phyloP scores from a whole-genome alignment of 352 stramenopile species.

The Pythium rhizo-oryzae region DNA sequence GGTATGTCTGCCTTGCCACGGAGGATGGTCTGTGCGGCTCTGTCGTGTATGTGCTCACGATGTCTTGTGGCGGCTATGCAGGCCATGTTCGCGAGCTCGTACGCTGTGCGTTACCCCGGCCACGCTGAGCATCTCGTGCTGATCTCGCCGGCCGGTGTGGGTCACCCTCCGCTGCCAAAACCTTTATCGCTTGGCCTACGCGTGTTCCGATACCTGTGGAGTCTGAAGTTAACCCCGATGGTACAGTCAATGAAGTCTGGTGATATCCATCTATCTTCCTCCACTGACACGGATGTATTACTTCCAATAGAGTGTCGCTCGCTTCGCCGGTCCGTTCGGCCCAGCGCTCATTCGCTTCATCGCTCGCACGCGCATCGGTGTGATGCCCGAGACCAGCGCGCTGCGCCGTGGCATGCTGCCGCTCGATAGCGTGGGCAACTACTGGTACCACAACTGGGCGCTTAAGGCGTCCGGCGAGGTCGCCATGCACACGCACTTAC shows the following conservation, averaged over 20 bases:
- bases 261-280: too few relatives aligned
- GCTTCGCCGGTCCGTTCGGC: slow-evolving; percentile 57
- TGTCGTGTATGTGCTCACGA: background rate
- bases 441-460: slow-evolving; percentile 84
- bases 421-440: slow-evolving; percentile 42
- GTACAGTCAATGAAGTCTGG: slow-evolving; percentile 13
- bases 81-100: slow-evolving; percentile 67
- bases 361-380: slow-evolving; percentile 40
- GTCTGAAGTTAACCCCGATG: slow-evolving; percentile 57
- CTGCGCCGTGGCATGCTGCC: slow-evolving; percentile 53
- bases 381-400: slow-evolving; percentile 68
- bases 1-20: slow-evolving; percentile 30
- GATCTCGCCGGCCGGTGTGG: slow-evolving; percentile 64
- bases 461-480: slow-evolving; percentile 66
- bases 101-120: slow-evolving; percentile 44
- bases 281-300: background rate
- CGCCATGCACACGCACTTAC: slow-evolving; percentile 68
- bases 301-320: slow-evolving; percentile 40
- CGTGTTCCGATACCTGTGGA: slow-evolving; percentile 57
- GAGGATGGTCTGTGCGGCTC: background rate
- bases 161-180: slow-evolving; percentile 36
- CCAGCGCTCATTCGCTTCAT: slow-evolving; percentile 53
- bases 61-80: slow-evolving; percentile 17
- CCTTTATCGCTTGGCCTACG: slow-evolving; percentile 37
- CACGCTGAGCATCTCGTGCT: slow-evolving; percentile 59